Evolutionary conservation across 176 grass and related monocot genomes (phyloP).

Genomic region (Eleusine indica): DNA sequence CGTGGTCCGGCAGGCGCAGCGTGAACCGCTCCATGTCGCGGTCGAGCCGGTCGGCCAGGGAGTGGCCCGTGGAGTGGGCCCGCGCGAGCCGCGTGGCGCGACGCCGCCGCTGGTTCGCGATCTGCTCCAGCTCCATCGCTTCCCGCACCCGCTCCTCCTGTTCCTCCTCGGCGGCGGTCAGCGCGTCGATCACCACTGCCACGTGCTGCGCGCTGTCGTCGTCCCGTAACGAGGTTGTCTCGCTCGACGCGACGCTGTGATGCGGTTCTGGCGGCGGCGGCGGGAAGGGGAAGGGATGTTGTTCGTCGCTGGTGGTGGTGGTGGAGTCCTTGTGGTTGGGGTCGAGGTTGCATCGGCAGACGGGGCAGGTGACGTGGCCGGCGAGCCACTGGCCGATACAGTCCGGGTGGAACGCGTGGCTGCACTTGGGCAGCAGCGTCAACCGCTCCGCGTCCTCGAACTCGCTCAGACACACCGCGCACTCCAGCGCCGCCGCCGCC

Average conservation of each 20-base stretch:
- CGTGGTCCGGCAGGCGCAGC: slow-evolving; percentile 74
- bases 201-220: neutral
- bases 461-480: slow-evolving; percentile 80
- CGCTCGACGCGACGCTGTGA: neutral
- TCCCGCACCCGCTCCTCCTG: slow-evolving; percentile 33
- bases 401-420: slow-evolving; percentile 79
- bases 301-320: neutral
- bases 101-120: slow-evolving; percentile 63
- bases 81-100: slow-evolving; percentile 35
- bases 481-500: slow-evolving; percentile 48
- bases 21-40: slow-evolving; percentile 70
- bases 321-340: slow-evolving; percentile 35
- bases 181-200: slow-evolving; percentile 41
- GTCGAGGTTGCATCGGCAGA: slow-evolving; percentile 68
- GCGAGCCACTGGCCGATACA: slow-evolving; percentile 89
- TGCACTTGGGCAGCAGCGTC: slow-evolving; percentile 66
- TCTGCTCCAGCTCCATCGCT: slow-evolving; percentile 69
- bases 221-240: neutral
- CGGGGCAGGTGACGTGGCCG: slow-evolving; percentile 69
- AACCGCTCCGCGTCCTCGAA: slow-evolving; percentile 73
- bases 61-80: slow-evolving; percentile 88
- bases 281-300: neutral
- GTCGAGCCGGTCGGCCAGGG: slow-evolving; percentile 39
- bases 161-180: neutral
- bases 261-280: neutral